Base-by-base conservation (phyloP, 305 asterid genomes). In the Fraxinus baroniana region DNA sequence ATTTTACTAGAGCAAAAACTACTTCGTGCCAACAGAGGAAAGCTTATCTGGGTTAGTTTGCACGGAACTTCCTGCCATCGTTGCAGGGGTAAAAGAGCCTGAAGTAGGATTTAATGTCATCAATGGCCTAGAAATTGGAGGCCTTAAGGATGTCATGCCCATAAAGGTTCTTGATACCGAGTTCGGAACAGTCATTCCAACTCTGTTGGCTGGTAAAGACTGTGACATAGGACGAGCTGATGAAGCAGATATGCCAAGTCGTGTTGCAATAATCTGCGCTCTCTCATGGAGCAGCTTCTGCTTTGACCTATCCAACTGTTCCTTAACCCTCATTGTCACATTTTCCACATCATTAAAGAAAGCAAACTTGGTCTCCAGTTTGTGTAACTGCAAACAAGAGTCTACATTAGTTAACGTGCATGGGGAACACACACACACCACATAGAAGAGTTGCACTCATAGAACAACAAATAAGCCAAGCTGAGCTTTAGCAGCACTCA, bases 201-300 rank as follows among this genome's bases (percentile, higher is more conserved):
- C 92, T 85, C 93, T 90, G 87, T 89, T 92, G 84, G 88, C 86
- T 71, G 92, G 93, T 81, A 87, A 75, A 7, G 77, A 64, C 74
- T 91, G 98, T 33, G 94, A 64, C 85, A 82, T 81, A 26, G 95
- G 92, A 68, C 95, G 94, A 85, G 90, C 81, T 32, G 93, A 66
- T 33, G 92, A 49, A 64, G 90, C 87, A 20, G 92, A 82, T 86
- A 90, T 89, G 79, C 97, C 98, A 81, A 92, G 87, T 83, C 99
- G 87, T 41, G 94, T 71, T 9, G 95, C 97, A 41, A 96, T 91
- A 79, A 94, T 96, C 82, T 93, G 98, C 15, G 97, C 94, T 76
- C 98, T 91, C 90, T 96, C 99, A 1, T 90, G 93, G 90, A 93
- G 88, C 82, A 96, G 97, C 90, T 89, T 91, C 91, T 91, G 97